These are phyloP conservation scores for Sporisorium sorghi DNA, from an alignment of 1,284 basidiomycete genomes.

Conservation along the genomic window DNA sequence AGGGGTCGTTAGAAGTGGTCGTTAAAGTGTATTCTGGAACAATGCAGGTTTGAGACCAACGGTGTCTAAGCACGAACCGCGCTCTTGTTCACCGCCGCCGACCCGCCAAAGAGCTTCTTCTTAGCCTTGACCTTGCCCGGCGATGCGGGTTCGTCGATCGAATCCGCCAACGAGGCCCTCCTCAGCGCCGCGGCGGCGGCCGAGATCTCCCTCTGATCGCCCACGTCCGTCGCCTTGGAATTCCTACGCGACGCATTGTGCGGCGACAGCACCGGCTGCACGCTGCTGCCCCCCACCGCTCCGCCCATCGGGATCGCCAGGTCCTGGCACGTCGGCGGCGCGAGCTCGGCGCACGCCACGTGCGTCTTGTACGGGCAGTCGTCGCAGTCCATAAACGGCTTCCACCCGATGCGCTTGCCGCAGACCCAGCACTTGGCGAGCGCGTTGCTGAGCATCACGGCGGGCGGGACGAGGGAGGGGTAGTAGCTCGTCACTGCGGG, in stretches of 20 bases:
- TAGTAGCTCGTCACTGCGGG: slow-evolving; percentile 18
- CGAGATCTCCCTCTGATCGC: slow-evolving; percentile 46
- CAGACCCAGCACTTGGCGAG: slow-evolving; percentile 65
- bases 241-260: slow-evolving; percentile 41
- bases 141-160: slow-evolving; percentile 18
- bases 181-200: slow-evolving; percentile 47
- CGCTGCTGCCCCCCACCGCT: slow-evolving; percentile 20
- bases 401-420: slow-evolving; percentile 61
- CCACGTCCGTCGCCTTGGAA: slow-evolving; percentile 38
- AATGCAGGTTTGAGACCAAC: no score
- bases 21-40: background rate
- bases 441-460: slow-evolving; percentile 63
- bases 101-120: slow-evolving; percentile 47
- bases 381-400: slow-evolving; percentile 66
- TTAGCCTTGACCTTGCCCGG: slow-evolving; percentile 35
- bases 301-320: slow-evolving; percentile 39
- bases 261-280: slow-evolving; percentile 39
- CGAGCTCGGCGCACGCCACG: slow-evolving; percentile 60
- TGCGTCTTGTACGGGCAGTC: slow-evolving; percentile 66
- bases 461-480: slow-evolving; percentile 58
- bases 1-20: background rate
- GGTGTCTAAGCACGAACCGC: slow-evolving; percentile 30
- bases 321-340: slow-evolving; percentile 62
- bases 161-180: slow-evolving; percentile 24
- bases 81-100: slow-evolving; percentile 34